phyloP scores from a whole-genome alignment of 495 filamentous ascomycete species.

The Xylaria castorea region DNA sequence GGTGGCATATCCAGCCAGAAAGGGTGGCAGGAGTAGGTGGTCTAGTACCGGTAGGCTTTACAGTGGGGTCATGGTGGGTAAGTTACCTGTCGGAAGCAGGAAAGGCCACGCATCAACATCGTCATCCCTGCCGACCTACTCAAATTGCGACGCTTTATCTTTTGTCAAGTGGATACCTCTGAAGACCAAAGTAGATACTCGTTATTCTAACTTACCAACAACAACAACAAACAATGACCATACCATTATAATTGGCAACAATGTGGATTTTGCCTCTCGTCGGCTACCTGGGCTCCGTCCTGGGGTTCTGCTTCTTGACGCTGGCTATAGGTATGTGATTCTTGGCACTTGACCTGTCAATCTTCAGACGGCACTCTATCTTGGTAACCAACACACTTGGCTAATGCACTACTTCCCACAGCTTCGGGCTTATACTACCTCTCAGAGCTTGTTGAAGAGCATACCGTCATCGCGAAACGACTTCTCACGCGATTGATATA shows the following conservation, averaged over 20 bases:
- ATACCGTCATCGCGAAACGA: slow-evolving; percentile 88
- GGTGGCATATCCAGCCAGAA: too few relatives aligned
- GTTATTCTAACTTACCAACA: not conserved
- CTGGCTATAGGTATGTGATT: slow-evolving; percentile 79
- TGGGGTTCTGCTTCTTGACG: slow-evolving; percentile 93
- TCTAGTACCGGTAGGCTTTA: not conserved
- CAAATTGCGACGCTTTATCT: not conserved
- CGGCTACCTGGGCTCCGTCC: slow-evolving; percentile 84
- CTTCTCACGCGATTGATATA: slow-evolving; percentile 87
- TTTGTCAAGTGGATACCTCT: too few relatives aligned
- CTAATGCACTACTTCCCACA: slow-evolving; percentile 44
- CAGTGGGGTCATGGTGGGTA: not conserved
- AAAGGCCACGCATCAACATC: slow-evolving; percentile 21
- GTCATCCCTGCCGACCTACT: not conserved
- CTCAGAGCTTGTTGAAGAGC: slow-evolving; percentile 96
- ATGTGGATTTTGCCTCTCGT: slow-evolving; percentile 95
- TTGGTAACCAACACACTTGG: not conserved
- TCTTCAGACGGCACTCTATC: not conserved
- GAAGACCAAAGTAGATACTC: not conserved
- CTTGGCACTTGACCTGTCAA: not conserved
- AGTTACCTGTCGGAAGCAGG: slow-evolving; percentile 23
- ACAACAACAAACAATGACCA: slow-evolving; percentile 15
- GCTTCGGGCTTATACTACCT: slow-evolving; percentile 98
- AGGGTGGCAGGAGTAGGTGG: too few relatives aligned
- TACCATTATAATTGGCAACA: slow-evolving; percentile 33